phyloP scores from a whole-genome alignment of 805 yeast species.

The Zygotorulaspora danielsina region DNA sequence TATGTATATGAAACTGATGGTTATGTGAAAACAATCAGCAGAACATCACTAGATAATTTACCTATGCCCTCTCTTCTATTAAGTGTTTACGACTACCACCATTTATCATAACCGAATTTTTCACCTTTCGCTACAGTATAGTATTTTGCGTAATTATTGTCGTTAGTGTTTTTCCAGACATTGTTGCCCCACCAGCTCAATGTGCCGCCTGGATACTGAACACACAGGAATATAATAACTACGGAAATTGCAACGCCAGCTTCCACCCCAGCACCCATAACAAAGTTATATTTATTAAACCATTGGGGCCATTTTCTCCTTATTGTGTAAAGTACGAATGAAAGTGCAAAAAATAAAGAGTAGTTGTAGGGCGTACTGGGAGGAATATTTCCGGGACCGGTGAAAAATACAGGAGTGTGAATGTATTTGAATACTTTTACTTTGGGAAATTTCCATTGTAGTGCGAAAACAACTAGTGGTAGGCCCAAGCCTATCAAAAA shows the following conservation, averaged over 20 bases:
- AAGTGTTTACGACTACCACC: too few species aligned
- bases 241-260: constrained; percentile 62
- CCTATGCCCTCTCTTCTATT: too few species aligned
- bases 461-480: constrained; percentile 36
- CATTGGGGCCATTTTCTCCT: constrained; percentile 47
- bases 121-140: constrained; percentile 40
- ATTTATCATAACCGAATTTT: constrained; percentile 46
- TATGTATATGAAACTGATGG: too few species aligned
- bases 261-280: constrained; percentile 57
- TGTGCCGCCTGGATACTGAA: constrained; percentile 43
- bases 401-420: constrained; percentile 62
- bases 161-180: constrained; percentile 43
- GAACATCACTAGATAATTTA: too few species aligned
- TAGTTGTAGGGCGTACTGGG: constrained; percentile 73
- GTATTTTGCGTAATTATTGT: constrained; percentile 33
- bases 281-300: constrained; percentile 60
- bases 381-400: constrained; percentile 59
- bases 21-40: too few species aligned
- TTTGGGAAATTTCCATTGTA: constrained; percentile 32
- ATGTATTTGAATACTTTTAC: constrained; percentile 37
- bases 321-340: constrained; percentile 43
- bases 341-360: constrained; percentile 47
- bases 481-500: constrained; percentile 48
- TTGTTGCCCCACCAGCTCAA: constrained; percentile 59
- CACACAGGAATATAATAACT: constrained; percentile 49